A percentile compares a stretch with the other conserved stretches of the same genome.
phyloP scores from a whole-genome alignment of 2,329 filamentous ascomycete genomes.

The Ascochyta pisi region DNA sequence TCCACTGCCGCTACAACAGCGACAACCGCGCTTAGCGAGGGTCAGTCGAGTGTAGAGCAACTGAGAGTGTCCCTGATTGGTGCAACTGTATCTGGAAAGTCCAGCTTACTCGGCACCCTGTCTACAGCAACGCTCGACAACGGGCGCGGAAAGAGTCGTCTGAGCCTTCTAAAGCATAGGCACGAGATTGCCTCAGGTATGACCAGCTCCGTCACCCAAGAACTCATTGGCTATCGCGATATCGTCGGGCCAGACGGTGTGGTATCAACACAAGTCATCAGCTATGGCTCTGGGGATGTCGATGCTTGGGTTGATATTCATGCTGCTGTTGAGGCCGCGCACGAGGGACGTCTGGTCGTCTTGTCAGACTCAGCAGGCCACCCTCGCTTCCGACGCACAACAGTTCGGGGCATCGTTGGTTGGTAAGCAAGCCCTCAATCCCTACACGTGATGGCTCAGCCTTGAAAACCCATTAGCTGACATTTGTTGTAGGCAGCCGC shows the following conservation, averaged over 20 bases:
- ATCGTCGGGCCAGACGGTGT: slow-evolving; percentile 20
- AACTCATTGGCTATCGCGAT: slow-evolving; percentile 80
- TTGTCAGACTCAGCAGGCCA: slow-evolving; percentile 92
- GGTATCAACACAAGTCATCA: slow-evolving; percentile 64
- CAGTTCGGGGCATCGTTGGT: slow-evolving; percentile 85
- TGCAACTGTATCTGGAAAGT: slow-evolving; percentile 90
- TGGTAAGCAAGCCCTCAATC: slow-evolving; percentile 60
- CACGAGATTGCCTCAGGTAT: slow-evolving; percentile 92
- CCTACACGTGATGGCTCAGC: too few relatives aligned
- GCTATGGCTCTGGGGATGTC: slow-evolving; percentile 85
- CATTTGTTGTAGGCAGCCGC: slow-evolving; percentile 64
- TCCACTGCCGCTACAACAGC: neutral
- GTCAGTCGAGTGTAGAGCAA: slow-evolving; percentile 60
- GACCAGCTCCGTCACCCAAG: slow-evolving; percentile 93
- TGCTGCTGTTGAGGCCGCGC: slow-evolving; percentile 72
- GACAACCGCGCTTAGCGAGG: slow-evolving; percentile 2
- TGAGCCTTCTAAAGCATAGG: slow-evolving; percentile 87
- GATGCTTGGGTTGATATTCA: slow-evolving; percentile 96
- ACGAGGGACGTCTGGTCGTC: slow-evolving; percentile 79
- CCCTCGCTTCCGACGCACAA: slow-evolving; percentile 86
- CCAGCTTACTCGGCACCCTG: slow-evolving; percentile 84
- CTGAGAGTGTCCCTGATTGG: slow-evolving; percentile 87
- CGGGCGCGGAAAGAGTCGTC: slow-evolving; percentile 84
- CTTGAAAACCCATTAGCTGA: neutral
- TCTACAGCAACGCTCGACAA: slow-evolving; percentile 91